Conservation (phyloP, 2,329 filamentous ascomycete species). For the Pestalotiopsis sp. region DNA sequence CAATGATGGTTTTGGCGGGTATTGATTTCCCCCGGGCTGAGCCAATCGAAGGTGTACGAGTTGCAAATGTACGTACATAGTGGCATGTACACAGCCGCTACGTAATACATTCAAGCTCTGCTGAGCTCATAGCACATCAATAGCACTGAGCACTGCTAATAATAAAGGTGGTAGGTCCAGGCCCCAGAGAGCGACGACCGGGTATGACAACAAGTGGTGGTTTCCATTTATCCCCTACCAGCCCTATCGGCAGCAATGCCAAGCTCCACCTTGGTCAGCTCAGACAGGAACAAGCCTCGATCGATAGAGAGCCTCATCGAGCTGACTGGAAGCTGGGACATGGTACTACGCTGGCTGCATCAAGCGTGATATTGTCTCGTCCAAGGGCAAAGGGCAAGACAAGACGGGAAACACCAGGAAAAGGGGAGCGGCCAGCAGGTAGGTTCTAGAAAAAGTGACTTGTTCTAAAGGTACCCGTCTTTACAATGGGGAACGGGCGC, state of each 20-base stretch:
- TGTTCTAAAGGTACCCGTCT: background rate
- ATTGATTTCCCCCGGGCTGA: background rate
- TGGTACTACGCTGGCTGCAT: background rate
- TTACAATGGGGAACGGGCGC: background rate
- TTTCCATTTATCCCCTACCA: background rate
- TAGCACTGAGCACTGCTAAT: background rate
- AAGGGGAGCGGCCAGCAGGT: background rate
- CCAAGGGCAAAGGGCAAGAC: background rate
- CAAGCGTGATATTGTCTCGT: background rate
- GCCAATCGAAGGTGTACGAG: background rate
- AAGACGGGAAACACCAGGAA: background rate
- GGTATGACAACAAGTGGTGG: background rate
- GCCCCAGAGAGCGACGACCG: background rate
- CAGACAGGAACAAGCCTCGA: constrained; percentile 3
- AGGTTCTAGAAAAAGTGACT: background rate
- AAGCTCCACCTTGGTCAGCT: constrained; percentile 2
- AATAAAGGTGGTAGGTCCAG: background rate
- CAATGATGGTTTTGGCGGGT: background rate
- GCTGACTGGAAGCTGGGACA: background rate
- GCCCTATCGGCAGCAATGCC: constrained; percentile 1
- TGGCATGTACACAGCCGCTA: background rate
- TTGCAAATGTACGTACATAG: too few relatives aligned
- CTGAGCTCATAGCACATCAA: too few relatives aligned
- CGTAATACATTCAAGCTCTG: background rate
- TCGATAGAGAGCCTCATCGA: constrained; percentile 3